Conservation (phyloP, 805 yeast species). For the Candida taoyuanica region DNA sequence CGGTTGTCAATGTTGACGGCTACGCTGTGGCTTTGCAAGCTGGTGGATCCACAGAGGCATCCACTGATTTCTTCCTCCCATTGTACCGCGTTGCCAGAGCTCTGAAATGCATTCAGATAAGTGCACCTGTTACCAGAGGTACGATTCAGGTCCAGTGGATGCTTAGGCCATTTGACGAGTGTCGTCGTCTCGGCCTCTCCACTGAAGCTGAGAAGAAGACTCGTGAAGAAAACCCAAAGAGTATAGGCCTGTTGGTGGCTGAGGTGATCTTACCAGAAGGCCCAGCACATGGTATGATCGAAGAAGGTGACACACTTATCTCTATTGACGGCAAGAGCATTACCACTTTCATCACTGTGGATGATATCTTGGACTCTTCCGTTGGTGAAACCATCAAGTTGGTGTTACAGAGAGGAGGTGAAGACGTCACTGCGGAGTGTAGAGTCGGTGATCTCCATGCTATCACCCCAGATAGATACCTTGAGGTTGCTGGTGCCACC, state of each 20-base stretch:
- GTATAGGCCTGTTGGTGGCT: conserved; percentile 80
- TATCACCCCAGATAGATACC: conserved; percentile 77
- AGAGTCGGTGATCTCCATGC: conserved; percentile 70
- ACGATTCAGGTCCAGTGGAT: conserved; percentile 90
- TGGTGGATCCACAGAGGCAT: conserved; percentile 87
- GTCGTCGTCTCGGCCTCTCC: conserved; percentile 80
- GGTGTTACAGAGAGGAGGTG: conserved; percentile 71
- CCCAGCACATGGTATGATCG: conserved; percentile 66
- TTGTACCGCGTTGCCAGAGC: conserved; percentile 81
- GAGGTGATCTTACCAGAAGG: conserved; percentile 80
- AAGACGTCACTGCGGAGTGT: conserved; percentile 44
- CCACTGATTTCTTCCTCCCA: conserved; percentile 90
- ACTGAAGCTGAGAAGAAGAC: conserved; percentile 67
- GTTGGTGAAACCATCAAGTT: conserved; percentile 57
- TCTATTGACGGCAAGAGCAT: conserved; percentile 64
- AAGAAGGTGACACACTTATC: conserved; percentile 83
- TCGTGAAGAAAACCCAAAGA: conserved; percentile 63
- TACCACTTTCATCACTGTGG: conserved; percentile 73
- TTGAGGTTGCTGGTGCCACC: conserved; percentile 81
- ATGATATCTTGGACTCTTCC: conserved; percentile 69
- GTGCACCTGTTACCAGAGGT: conserved; percentile 70
- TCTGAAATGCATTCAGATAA: conserved; percentile 60
- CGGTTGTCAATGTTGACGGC: conserved; percentile 89
- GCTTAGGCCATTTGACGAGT: conserved; percentile 83
- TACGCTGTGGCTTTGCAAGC: conserved; percentile 89